Evolutionary conservation across 306 rosid genomes (phyloP), one percentile per base, ranked within the genome.

Genomic region (Benincasa hispida): DNA sequence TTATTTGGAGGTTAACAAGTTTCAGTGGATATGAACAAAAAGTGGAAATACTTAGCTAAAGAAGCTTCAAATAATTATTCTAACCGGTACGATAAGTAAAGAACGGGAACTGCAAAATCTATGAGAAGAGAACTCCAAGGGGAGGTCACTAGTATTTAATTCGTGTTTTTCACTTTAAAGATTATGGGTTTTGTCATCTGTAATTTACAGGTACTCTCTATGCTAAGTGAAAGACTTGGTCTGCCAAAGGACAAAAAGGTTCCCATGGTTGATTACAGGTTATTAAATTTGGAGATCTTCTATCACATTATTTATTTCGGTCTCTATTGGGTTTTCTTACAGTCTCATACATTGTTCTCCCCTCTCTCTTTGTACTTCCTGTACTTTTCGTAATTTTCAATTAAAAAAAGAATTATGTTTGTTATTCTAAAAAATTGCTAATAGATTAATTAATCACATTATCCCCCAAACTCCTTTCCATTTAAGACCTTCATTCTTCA

Each of bases 261-360:
- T 78, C 86, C 92, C 72, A 77, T 87, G 87, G 91, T 91, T 79
- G 93, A 89, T 83, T 89, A 87, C 95, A 91, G 95, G 98, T 93
- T 81, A 73, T 50, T 60, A 50, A 63, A 58, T 47, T 74, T 75
- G 60, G 77, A 79, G 32, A 63, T 72, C 5, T 78, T 53, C 50
- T 81, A 65, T 69, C 78, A 79, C 42, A 60, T 30, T 74, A 69
- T 56, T 34, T 59, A 9, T 39, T 72, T 72, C 76, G 81, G 57
- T 56, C 25, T 77, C 68, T 61, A 56, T 48, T 25, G 1, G 51
- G 27, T 19, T 66, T 25, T 76, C 32, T 34, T 18, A 12, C 37
- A 59, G 47, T 28, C 67, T 19, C 25, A 57, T 18, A 41, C 41
- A 35, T 58, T 77, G 30, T 62, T 51, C 35, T 66, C 14, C 72